Evolutionary conservation across 2,329 filamentous ascomycete genomes (phyloP).

Genomic region (Fusarium veterinarium): DNA sequence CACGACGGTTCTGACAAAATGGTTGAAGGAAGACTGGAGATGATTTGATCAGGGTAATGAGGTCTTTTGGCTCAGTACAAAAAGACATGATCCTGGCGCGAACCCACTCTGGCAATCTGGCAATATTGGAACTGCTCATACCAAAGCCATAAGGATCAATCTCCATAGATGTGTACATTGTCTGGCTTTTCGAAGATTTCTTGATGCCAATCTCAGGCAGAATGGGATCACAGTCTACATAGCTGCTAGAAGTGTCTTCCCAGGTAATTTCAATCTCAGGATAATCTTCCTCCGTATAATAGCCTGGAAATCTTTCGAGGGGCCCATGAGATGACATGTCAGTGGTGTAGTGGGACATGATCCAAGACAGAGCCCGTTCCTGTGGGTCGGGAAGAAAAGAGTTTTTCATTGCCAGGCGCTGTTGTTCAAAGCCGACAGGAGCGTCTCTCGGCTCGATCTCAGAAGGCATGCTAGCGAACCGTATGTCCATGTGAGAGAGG

Average conservation of each 20-base stretch:
- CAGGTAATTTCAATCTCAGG: neutral
- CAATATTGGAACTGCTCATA: neutral
- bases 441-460: too few species aligned
- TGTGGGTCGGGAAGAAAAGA: accelerated
- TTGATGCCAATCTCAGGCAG: neutral
- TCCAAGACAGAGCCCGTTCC: neutral
- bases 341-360: neutral
- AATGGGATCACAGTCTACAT: neutral
- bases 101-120: neutral
- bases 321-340: neutral
- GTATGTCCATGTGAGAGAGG: neutral
- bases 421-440: too few species aligned
- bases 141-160: neutral
- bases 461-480: too few species aligned
- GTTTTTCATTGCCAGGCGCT: neutral
- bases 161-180: neutral
- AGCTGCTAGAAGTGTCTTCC: neutral
- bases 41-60: neutral
- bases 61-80: neutral
- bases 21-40: neutral
- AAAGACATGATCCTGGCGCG: neutral
- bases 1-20: neutral
- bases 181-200: accelerated
- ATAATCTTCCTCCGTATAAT: accelerated
- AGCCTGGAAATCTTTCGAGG: neutral